Percentiles rank a stretch among this genome's conserved stretches.
Evolutionary conservation across 306 rosid species (phyloP).

Genomic region (Lathyrus tuberosus): DNA sequence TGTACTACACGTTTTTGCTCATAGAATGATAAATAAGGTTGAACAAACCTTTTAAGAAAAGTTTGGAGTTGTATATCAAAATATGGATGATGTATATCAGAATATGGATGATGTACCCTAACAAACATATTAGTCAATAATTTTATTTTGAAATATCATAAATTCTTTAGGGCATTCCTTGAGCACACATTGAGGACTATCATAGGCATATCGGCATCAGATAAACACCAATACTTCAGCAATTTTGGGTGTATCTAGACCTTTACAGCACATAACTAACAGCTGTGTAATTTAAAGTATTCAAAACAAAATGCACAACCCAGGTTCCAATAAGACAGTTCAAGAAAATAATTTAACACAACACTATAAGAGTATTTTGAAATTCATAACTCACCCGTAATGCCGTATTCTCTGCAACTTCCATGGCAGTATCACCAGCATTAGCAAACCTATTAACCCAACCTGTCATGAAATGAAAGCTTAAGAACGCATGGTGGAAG

Average conservation of each 20-base stretch:
- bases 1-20: neutral
- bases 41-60: neutral
- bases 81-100: neutral
- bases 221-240: neutral
- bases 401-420: slow-evolving; percentile 96
- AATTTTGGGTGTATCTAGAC: neutral
- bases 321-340: neutral
- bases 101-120: neutral
- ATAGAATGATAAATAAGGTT: neutral
- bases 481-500: slow-evolving; percentile 36
- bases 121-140: neutral
- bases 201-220: neutral
- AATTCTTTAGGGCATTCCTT: neutral
- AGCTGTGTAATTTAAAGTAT: neutral
- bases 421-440: slow-evolving; percentile 99
- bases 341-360: slow-evolving; percentile 9
- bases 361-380: slow-evolving; percentile 3
- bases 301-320: slow-evolving; percentile 15
- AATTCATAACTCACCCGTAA: slow-evolving; percentile 60
- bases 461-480: slow-evolving; percentile 59
- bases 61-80: neutral
- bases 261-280: neutral
- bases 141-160: neutral
- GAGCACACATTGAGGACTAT: neutral
- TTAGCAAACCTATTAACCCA: slow-evolving; percentile 99